phyloP scores from a whole-genome alignment of 2,329 filamentous ascomycete species.

The Bimuria novae-zelandiae region DNA sequence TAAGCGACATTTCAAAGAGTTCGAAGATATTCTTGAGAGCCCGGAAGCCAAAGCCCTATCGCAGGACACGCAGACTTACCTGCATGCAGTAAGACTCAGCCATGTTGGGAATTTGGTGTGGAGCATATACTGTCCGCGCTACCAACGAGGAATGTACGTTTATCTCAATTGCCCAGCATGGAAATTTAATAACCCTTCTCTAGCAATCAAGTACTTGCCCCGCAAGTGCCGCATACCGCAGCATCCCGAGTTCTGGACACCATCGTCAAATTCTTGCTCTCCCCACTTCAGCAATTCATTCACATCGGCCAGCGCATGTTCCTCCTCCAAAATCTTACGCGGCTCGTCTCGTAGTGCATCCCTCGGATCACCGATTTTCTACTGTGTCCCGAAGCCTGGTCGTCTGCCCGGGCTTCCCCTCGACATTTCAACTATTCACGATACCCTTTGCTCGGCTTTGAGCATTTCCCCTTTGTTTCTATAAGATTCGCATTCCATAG shows the following conservation, averaged over 20 bases:
- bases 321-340: not conserved
- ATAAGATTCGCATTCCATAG: too few species aligned
- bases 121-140: slow-evolving; percentile 45
- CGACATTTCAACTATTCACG: too few species aligned
- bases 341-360: not conserved
- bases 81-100: slow-evolving; percentile 37
- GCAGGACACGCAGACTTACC: slow-evolving; percentile 32
- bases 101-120: slow-evolving; percentile 44
- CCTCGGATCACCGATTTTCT: too few species aligned
- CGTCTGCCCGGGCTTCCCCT: too few species aligned
- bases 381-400: too few species aligned
- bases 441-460: too few species aligned
- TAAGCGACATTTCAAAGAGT: slow-evolving; percentile 24
- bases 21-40: slow-evolving; percentile 18
- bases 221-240: not conserved
- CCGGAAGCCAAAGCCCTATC: slow-evolving; percentile 14
- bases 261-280: not conserved
- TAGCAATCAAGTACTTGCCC: not conserved
- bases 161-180: not conserved
- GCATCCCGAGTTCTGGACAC: not conserved
- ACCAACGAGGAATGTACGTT: slow-evolving; percentile 18
- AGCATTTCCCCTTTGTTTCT: too few species aligned
- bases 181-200: not conserved
- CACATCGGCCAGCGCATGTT: not conserved
- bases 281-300: slow-evolving; percentile 1